phyloP scores from a whole-genome alignment of 305 asterid genomes.

The Solanum hybrid region DNA sequence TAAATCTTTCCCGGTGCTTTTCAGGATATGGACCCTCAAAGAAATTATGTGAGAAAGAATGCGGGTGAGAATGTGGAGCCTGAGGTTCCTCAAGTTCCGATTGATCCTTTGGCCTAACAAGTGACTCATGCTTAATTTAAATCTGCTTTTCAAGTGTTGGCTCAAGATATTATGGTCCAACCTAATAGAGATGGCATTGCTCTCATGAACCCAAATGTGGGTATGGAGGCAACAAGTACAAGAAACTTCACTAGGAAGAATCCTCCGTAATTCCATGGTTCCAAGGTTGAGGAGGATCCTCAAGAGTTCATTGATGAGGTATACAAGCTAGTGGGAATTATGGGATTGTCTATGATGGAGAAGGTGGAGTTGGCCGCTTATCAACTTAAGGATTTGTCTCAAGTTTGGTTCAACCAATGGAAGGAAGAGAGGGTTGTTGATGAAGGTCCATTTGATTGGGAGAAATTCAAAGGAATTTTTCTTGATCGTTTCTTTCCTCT shows the following conservation, averaged over 20 bases:
- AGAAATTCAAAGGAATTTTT: not conserved
- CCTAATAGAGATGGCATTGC: not conserved
- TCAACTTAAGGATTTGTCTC: not conserved
- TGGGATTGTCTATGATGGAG: not conserved
- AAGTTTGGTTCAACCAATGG: not conserved
- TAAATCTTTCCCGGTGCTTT: not conserved
- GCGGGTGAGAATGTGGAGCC: not conserved
- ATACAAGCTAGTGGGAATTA: not conserved
- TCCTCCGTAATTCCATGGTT: not conserved
- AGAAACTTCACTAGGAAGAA: not conserved
- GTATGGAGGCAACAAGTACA: not conserved
- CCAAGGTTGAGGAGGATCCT: not conserved
- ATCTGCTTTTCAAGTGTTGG: not conserved
- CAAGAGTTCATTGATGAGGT: not conserved
- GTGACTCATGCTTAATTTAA: not conserved
- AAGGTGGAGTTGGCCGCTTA: not conserved
- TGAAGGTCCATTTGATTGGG: not conserved
- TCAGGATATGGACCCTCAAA: not conserved
- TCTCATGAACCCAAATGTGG: not conserved
- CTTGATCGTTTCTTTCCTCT: not conserved
- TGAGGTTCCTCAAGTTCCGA: not conserved
- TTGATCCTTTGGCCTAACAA: too few species aligned
- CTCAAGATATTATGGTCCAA: not conserved
- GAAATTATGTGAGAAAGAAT: not conserved
- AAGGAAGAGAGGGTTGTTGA: not conserved